Evolutionary conservation across 208 protist species (phyloP).

Genomic region (Zelonia costaricensis): DNA sequence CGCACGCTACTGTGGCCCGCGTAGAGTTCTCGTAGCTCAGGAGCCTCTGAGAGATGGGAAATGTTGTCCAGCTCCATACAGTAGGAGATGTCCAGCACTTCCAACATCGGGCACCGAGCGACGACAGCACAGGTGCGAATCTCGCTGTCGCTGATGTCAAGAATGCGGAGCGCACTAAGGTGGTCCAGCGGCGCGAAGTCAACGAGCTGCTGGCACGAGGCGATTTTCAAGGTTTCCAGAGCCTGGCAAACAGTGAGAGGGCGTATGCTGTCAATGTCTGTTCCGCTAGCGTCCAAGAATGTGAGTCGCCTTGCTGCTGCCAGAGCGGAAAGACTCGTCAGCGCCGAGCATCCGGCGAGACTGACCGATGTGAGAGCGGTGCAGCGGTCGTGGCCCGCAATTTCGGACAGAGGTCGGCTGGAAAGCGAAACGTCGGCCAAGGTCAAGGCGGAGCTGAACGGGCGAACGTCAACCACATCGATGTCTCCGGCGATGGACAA

Average conservation of each 20-base stretch:
- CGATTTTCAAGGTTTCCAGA: constrained; percentile 1
- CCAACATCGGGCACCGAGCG: constrained; percentile 1
- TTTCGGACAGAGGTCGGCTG: background rate
- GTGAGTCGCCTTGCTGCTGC: background rate
- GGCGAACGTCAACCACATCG: background rate
- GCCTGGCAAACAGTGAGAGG: background rate
- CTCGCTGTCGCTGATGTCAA: constrained; percentile 13
- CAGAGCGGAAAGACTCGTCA: background rate
- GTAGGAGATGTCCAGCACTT: constrained; percentile 8
- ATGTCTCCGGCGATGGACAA: background rate
- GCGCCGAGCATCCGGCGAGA: background rate
- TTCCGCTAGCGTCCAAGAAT: background rate
- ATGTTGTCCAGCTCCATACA: constrained; percentile 3
- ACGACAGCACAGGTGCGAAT: background rate
- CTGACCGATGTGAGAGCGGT: background rate
- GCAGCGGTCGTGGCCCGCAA: background rate
- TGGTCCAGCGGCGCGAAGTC: background rate
- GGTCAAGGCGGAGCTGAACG: background rate
- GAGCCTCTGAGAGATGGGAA: background rate
- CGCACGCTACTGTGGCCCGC: constrained; percentile 2
- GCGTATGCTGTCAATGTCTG: background rate
- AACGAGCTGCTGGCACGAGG: background rate
- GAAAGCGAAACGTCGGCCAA: background rate
- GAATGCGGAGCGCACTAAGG: background rate
- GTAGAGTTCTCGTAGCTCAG: background rate